Evolutionary conservation across 2,329 filamentous ascomycete genomes (phyloP), one percentile per base, ranked within the genome.

Genomic region (Exophiala mesophila): DNA sequence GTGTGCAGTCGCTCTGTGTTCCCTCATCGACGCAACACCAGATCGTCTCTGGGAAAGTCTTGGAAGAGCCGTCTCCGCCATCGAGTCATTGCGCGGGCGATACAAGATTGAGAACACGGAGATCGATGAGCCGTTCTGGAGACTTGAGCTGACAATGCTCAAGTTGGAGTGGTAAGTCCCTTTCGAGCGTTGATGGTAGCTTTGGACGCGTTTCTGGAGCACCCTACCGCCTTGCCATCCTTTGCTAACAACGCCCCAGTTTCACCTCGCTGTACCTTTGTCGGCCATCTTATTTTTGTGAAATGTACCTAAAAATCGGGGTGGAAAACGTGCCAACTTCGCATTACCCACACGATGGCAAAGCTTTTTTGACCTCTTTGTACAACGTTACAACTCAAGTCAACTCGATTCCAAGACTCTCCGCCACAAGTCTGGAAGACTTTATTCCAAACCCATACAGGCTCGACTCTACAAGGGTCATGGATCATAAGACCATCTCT

Each of bases 31-130:
- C 24, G 38, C 44, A 16, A 23, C 8, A 4, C 42, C 39, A 3
- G 44, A 35, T 6, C 44, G 42, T 15, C 31, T 46, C 8, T 46
- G 44, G 44, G 39, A 42, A 20, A 26, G 41, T 9, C 21, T 46
- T 6, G 44, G 44, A 35, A 38, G 33, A 19, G 44, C 44, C 17
- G 13, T 12, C n/a, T 41, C 44, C 21, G 35, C 34, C 5, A 32
- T 46, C 18, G 38, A 46, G 35, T 38, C 41, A 29, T 35, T 46
- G 16, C 33, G 34, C 3, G 26, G 34, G 31, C 38, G 15, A 8
- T 30, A 36, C 17, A 20, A 24, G 19, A 16, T 39, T 17, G 5
- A 19, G 10, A 29, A 33, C n/a, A 19, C 18, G 9, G 34, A 39
- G 5, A 5, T 39, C 12, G 44, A 42, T 13, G 16, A 28, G 12